Percentiles rank a stretch among this genome's conserved stretches.
Conservation (phyloP, 2,329 filamentous ascomycete species). For the Xylariaceae sp. region DNA sequence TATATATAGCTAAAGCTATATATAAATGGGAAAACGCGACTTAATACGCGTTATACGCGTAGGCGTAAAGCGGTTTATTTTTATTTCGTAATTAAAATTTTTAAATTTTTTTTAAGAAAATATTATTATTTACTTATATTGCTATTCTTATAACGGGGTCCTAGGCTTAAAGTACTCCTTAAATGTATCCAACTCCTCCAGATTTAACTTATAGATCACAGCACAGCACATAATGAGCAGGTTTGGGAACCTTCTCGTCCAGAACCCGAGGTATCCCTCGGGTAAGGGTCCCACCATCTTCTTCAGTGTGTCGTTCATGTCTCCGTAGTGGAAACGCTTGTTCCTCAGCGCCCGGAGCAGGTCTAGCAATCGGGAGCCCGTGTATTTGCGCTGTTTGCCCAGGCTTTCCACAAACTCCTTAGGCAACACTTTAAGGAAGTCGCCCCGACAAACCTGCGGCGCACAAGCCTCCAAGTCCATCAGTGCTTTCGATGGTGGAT, state of each 20-base stretch:
- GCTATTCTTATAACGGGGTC: constrained; percentile 30
- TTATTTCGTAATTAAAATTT: no score
- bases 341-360: constrained; percentile 87
- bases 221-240: constrained; percentile 79
- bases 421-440: constrained; percentile 79
- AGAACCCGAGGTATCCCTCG: constrained; percentile 82
- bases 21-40: no score
- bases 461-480: constrained; percentile 59
- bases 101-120: no score
- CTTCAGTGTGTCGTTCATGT: constrained; percentile 82
- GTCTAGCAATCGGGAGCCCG: constrained; percentile 79
- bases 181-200: constrained; percentile 68
- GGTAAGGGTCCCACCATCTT: constrained; percentile 71
- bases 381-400: constrained; percentile 95
- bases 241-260: constrained; percentile 77
- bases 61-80: no score
- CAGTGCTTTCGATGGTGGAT: constrained; percentile 74
- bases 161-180: constrained; percentile 63
- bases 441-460: constrained; percentile 59
- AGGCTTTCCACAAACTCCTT: constrained; percentile 84
- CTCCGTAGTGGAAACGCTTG: constrained; percentile 97
- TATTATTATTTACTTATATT: no score
- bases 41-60: no score
- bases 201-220: constrained; percentile 67
- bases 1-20: no score